These are phyloP conservation scores for Monosporascus sp. DNA, from an alignment of 2,329 filamentous ascomycete genomes.

Conservation along the genomic window DNA sequence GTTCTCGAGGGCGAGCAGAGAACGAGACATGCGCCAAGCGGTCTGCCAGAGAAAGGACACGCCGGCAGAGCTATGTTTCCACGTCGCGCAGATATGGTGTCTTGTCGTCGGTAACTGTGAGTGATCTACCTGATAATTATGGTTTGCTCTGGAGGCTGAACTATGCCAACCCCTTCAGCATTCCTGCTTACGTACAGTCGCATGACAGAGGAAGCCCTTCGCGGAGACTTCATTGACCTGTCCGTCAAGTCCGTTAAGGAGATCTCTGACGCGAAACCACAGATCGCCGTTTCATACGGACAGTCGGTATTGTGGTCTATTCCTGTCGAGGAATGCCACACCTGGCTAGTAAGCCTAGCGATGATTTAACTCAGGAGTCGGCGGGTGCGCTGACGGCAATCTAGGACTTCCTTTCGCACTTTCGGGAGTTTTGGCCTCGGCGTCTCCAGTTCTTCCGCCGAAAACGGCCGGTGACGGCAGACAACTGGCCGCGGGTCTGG, in stretches of 20 bases:
- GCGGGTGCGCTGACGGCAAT: background rate
- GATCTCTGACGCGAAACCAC: too few relatives aligned
- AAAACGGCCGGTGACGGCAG: conserved; percentile 5
- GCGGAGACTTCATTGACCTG: background rate
- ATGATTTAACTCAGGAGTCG: too few relatives aligned
- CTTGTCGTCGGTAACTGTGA: conserved; percentile 22
- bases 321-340: conserved; percentile 15
- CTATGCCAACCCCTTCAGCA: conserved; percentile 2
- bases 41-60: conserved; percentile 11
- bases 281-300: too few relatives aligned
- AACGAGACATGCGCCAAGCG: conserved; percentile 17
- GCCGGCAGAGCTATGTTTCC: conserved; percentile 11
- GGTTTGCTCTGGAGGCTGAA: too few relatives aligned
- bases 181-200: conserved; percentile 18
- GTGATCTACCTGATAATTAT: background rate
- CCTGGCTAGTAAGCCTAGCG: conserved; percentile 20
- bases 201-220: conserved; percentile 4
- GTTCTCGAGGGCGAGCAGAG: conserved; percentile 10
- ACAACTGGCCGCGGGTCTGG: conserved; percentile 16
- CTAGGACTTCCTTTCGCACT: conserved; percentile 17
- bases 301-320: conserved; percentile 15
- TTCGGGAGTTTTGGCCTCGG: conserved; percentile 20
- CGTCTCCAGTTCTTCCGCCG: conserved; percentile 13
- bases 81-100: conserved; percentile 21
- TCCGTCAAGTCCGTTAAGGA: too few relatives aligned